These are phyloP conservation scores for Simplicillium sp. DNA, from an alignment of 2,329 filamentous ascomycete genomes.

Conservation along the genomic window DNA sequence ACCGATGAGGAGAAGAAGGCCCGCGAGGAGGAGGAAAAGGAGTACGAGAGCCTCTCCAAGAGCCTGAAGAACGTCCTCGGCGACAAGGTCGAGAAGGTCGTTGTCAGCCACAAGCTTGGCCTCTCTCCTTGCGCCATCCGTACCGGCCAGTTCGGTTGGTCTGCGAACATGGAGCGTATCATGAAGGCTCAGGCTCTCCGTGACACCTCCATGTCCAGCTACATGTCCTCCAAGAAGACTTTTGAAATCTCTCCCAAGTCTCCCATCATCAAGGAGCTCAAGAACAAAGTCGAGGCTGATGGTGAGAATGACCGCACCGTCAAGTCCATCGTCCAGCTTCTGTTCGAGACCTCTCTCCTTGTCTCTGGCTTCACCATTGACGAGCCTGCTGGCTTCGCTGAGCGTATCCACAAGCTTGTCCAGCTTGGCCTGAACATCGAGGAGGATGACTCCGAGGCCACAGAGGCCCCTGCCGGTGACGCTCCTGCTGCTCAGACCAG, in stretches of 20 bases:
- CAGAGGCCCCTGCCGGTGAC: slow-evolving; percentile 49
- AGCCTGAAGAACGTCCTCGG: slow-evolving; percentile 97
- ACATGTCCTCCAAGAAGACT: slow-evolving; percentile 99
- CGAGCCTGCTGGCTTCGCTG: slow-evolving; percentile 93
- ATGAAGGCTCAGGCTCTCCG: slow-evolving; percentile 99
- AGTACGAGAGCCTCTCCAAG: slow-evolving; percentile 92
- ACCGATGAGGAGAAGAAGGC: slow-evolving; percentile 97
- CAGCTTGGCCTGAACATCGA: slow-evolving; percentile 96
- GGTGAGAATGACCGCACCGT: slow-evolving; percentile 98
- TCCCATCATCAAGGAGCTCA: slow-evolving; percentile 95
- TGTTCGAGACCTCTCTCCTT: slow-evolving; percentile 97
- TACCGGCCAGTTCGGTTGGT: slow-evolving; percentile 99
- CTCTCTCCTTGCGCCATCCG: slow-evolving; percentile 96
- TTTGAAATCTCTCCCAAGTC: slow-evolving; percentile 99
- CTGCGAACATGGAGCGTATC: slow-evolving; percentile 99
- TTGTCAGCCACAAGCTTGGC: slow-evolving; percentile 95
- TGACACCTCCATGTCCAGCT: slow-evolving; percentile 98
- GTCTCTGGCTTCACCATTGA: slow-evolving; percentile 99
- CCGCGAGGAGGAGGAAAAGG: slow-evolving; percentile 96
- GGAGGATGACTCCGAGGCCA: slow-evolving; percentile 69
- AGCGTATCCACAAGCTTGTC: slow-evolving; percentile 99
- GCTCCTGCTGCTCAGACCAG: slow-evolving; percentile 50
- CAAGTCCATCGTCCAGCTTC: slow-evolving; percentile 96
- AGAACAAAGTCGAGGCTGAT: slow-evolving; percentile 97
- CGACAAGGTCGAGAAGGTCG: slow-evolving; percentile 99